phyloP scores from a whole-genome alignment of 805 yeast genomes.

The Blastobotrys robertii region DNA sequence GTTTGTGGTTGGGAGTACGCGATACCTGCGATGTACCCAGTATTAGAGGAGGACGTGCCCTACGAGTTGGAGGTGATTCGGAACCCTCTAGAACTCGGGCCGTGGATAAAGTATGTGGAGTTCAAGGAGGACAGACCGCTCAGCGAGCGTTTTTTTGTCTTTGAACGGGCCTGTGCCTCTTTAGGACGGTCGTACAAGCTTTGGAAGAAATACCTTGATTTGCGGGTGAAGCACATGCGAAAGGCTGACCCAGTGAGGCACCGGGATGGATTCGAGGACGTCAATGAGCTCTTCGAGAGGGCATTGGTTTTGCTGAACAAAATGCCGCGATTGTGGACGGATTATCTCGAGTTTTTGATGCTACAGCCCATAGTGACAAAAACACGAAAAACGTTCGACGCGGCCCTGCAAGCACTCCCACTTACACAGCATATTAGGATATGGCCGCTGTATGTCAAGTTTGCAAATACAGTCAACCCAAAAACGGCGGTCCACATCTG shows the following conservation, averaged over 20 bases:
- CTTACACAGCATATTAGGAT: conserved; percentile 44
- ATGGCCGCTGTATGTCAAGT: conserved; percentile 45
- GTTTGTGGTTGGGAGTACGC: neutral
- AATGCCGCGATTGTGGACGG: conserved; percentile 44
- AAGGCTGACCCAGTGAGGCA: conserved; percentile 22
- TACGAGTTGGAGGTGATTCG: conserved; percentile 37
- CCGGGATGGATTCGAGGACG: conserved; percentile 26
- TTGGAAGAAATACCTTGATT: conserved; percentile 43
- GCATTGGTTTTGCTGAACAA: conserved; percentile 35
- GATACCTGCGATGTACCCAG: conserved; percentile 1
- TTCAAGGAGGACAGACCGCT: conserved; percentile 22
- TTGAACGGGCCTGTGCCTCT: conserved; percentile 41
- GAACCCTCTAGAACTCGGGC: conserved; percentile 27
- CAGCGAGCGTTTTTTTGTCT: conserved; percentile 30
- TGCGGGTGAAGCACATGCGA: conserved; percentile 22
- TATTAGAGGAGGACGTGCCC: conserved; percentile 20
- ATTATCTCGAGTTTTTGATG: conserved; percentile 37
- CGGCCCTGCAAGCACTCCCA: conserved; percentile 40
- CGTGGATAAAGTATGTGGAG: conserved; percentile 34
- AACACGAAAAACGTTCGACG: conserved; percentile 39
- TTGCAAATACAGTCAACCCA: conserved; percentile 38
- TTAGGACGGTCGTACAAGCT: conserved; percentile 41
- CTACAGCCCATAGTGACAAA: conserved; percentile 26
- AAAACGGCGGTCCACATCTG: conserved; percentile 28
- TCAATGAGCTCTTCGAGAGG: conserved; percentile 38